phyloP scores from a whole-genome alignment of 2,329 filamentous ascomycete genomes.

The Alternaria longipes region DNA sequence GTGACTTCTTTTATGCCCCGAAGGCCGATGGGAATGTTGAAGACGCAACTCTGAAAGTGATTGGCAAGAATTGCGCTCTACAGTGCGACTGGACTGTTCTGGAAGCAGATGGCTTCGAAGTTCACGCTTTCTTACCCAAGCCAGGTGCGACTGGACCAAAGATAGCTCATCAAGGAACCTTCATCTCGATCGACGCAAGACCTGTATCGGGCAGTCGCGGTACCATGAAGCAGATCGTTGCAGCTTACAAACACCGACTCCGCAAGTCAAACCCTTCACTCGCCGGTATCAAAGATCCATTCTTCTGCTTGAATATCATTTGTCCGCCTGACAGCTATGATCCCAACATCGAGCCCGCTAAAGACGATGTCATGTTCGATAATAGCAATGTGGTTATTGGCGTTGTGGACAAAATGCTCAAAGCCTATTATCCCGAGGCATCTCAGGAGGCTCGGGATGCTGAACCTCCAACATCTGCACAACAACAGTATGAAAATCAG shows the following conservation, averaged over 20 bases:
- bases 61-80: constrained; percentile 65
- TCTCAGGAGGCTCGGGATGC: constrained; percentile 11
- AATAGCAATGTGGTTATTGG: constrained; percentile 61
- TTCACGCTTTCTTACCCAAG: constrained; percentile 69
- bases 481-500: background rate
- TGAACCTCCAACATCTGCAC: constrained; percentile 8
- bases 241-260: constrained; percentile 63
- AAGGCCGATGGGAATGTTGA: constrained; percentile 59
- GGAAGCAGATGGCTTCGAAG: constrained; percentile 53
- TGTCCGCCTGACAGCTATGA: constrained; percentile 74
- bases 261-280: constrained; percentile 35
- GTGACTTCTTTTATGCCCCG: constrained; percentile 71
- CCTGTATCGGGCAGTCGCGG: constrained; percentile 67
- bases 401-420: constrained; percentile 57
- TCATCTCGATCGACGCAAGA: constrained; percentile 73
- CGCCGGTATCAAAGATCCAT: constrained; percentile 60
- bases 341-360: constrained; percentile 74
- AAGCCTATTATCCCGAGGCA: constrained; percentile 44
- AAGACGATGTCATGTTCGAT: constrained; percentile 75
- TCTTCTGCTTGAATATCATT: constrained; percentile 70
- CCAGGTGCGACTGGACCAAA: constrained; percentile 55
- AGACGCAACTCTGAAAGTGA: constrained; percentile 69
- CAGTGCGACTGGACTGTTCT: constrained; percentile 61
- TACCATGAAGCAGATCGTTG: constrained; percentile 67
- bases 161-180: constrained; percentile 58